phyloP scores from a whole-genome alignment of 768 basidiomycete genomes.

The Xerocomellus chrysenteron region DNA sequence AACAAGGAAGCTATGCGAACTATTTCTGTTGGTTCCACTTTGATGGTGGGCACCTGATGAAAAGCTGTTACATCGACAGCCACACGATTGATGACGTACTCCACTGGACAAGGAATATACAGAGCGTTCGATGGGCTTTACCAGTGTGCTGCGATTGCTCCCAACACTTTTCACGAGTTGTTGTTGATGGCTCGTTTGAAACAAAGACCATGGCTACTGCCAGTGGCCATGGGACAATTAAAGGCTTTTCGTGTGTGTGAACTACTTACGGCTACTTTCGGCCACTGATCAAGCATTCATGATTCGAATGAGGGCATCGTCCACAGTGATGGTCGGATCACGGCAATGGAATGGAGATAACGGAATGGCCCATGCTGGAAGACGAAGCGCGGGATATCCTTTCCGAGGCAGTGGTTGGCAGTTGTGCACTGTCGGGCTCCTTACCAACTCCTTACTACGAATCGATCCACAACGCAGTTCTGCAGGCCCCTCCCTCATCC shows the following conservation, averaged over 20 bases:
- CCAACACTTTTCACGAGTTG: not conserved
- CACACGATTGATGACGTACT: not conserved
- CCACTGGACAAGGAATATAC: not conserved
- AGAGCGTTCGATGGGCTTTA: not conserved
- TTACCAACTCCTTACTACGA: not conserved
- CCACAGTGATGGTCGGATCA: too few species aligned
- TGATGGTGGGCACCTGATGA: not conserved
- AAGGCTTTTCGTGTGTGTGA: too few species aligned
- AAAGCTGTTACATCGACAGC: not conserved
- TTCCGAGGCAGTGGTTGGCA: too few species aligned
- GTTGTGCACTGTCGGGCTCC: slow-evolving; percentile 1
- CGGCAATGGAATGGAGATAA: too few species aligned
- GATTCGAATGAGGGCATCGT: too few species aligned
- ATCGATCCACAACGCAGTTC: slow-evolving; percentile 6
- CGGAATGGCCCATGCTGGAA: too few species aligned
- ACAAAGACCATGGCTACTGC: too few species aligned
- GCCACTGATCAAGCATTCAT: too few species aligned
- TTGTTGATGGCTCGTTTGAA: too few species aligned
- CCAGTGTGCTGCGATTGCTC: not conserved
- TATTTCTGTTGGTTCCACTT: not conserved
- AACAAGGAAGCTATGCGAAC: not conserved
- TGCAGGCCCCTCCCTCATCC: slow-evolving; percentile 5
- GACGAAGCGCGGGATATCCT: too few species aligned
- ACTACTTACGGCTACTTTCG: too few species aligned
- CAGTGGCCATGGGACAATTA: too few species aligned